Evolutionary conservation across 768 basidiomycete genomes (phyloP).

Genomic region (Lactarius sp.): DNA sequence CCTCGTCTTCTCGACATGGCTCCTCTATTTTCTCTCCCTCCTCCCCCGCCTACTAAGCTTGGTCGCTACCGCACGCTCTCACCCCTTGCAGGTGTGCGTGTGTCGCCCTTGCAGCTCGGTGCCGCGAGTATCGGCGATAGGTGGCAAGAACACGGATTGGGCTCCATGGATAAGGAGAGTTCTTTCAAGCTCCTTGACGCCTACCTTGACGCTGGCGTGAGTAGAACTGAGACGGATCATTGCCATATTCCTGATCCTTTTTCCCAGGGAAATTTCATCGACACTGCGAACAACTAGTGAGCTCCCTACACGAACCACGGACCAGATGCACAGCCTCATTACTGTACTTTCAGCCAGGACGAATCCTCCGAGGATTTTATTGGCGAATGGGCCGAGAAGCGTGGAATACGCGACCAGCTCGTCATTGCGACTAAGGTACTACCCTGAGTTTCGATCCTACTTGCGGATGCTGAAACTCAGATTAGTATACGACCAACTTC

Average conservation of each 20-base stretch:
- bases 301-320: slow-evolving; percentile 3
- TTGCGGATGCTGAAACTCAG: slow-evolving; percentile 18
- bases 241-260: slow-evolving; percentile 34
- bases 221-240: slow-evolving; percentile 31
- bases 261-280: slow-evolving; percentile 47
- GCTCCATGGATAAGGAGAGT: slow-evolving; percentile 41
- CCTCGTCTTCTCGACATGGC: background rate
- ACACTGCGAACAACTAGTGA: slow-evolving; percentile 45
- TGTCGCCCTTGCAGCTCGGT: slow-evolving; percentile 46
- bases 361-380: slow-evolving; percentile 51
- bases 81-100: slow-evolving; percentile 40
- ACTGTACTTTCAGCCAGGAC: slow-evolving; percentile 39
- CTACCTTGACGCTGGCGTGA: slow-evolving; percentile 43
- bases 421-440: slow-evolving; percentile 43
- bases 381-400: slow-evolving; percentile 45
- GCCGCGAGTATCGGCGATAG: slow-evolving; percentile 47
- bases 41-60: slow-evolving; percentile 24
- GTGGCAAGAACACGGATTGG: slow-evolving; percentile 37
- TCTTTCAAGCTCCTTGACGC: slow-evolving; percentile 45
- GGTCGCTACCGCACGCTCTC: slow-evolving; percentile 39
- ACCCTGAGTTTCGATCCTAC: background rate
- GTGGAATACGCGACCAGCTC: slow-evolving; percentile 44
- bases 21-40: background rate
- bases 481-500: slow-evolving; percentile 11
- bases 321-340: background rate